These are phyloP conservation scores for Basipetospora chlamydospora DNA, from an alignment of 2,329 filamentous ascomycete genomes.

Conservation along the genomic window DNA sequence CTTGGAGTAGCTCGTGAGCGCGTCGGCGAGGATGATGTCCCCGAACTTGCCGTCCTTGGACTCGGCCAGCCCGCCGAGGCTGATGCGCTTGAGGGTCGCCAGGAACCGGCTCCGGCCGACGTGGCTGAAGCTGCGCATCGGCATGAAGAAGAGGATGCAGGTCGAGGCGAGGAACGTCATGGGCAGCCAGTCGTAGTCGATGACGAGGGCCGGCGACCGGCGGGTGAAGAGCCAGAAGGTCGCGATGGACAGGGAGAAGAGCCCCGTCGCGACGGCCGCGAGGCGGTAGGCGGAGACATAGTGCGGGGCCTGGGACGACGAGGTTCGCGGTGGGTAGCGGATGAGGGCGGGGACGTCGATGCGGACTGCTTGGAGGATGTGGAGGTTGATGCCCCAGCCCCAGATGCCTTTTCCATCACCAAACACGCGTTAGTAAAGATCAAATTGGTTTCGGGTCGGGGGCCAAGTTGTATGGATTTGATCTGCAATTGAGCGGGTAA, in stretches of 20 bases:
- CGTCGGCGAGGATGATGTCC: slow-evolving; percentile 86
- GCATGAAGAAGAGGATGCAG: slow-evolving; percentile 55
- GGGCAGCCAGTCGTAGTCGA: slow-evolving; percentile 72
- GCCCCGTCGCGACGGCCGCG: slow-evolving; percentile 58
- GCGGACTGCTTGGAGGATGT: slow-evolving; percentile 63
- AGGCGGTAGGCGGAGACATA: slow-evolving; percentile 77
- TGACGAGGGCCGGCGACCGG: slow-evolving; percentile 52
- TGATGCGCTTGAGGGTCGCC: slow-evolving; percentile 60
- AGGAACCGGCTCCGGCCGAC: slow-evolving; percentile 64
- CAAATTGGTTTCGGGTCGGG: no score
- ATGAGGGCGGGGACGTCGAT: slow-evolving; percentile 83
- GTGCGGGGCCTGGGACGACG: slow-evolving; percentile 55
- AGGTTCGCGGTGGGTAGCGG: slow-evolving; percentile 65
- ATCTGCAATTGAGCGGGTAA: not conserved
- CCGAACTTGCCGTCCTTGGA: slow-evolving; percentile 78
- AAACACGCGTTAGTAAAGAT: not conserved
- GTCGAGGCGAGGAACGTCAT: slow-evolving; percentile 68
- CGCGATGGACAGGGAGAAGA: slow-evolving; percentile 57
- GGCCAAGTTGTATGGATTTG: no score
- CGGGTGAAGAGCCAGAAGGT: slow-evolving; percentile 75
- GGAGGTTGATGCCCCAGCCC: slow-evolving; percentile 89
- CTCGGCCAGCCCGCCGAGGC: slow-evolving; percentile 74
- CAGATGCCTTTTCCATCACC: slow-evolving; percentile 76
- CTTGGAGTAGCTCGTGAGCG: slow-evolving; percentile 86
- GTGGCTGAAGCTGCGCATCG: slow-evolving; percentile 52